A percentile compares a stretch with the other conserved stretches of the same genome.
These are phyloP conservation scores for Xylaria sp. DNA, from an alignment of 2,329 filamentous ascomycete genomes.

Conservation along the genomic window DNA sequence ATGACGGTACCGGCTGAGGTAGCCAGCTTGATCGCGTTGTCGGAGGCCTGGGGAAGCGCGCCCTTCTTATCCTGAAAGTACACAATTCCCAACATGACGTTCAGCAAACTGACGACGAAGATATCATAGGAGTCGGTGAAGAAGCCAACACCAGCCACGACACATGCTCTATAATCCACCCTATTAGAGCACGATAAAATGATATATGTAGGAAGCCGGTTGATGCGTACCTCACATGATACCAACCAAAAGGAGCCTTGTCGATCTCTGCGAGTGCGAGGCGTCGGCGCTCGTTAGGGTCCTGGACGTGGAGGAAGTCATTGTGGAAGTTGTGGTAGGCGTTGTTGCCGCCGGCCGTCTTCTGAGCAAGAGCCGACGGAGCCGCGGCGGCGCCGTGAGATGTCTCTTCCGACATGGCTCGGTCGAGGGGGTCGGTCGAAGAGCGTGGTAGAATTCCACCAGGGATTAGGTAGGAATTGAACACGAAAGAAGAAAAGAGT, in stretches of 20 bases:
- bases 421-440: neutral
- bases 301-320: slow-evolving; percentile 71
- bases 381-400: slow-evolving; percentile 25
- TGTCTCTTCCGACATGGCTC: slow-evolving; percentile 41
- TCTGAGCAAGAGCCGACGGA: slow-evolving; percentile 43
- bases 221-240: slow-evolving; percentile 68
- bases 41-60: slow-evolving; percentile 72
- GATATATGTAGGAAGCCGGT: neutral
- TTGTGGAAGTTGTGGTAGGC: slow-evolving; percentile 84
- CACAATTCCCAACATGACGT: slow-evolving; percentile 81
- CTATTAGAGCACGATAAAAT: slow-evolving; percentile 26
- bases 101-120: slow-evolving; percentile 79
- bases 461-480: neutral
- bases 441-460: neutral
- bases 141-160: slow-evolving; percentile 87
- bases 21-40: slow-evolving; percentile 86
- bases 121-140: slow-evolving; percentile 90
- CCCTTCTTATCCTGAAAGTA: slow-evolving; percentile 70
- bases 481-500: neutral
- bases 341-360: slow-evolving; percentile 73
- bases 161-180: slow-evolving; percentile 66
- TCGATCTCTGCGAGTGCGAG: slow-evolving; percentile 85
- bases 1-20: slow-evolving; percentile 86
- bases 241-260: slow-evolving; percentile 85
- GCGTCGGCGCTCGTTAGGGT: slow-evolving; percentile 81